A percentile compares a stretch with the other conserved stretches of the same genome.
Evolutionary conservation across 2,329 filamentous ascomycete species (phyloP).

Genomic region (Fusarium fujikuroi): DNA sequence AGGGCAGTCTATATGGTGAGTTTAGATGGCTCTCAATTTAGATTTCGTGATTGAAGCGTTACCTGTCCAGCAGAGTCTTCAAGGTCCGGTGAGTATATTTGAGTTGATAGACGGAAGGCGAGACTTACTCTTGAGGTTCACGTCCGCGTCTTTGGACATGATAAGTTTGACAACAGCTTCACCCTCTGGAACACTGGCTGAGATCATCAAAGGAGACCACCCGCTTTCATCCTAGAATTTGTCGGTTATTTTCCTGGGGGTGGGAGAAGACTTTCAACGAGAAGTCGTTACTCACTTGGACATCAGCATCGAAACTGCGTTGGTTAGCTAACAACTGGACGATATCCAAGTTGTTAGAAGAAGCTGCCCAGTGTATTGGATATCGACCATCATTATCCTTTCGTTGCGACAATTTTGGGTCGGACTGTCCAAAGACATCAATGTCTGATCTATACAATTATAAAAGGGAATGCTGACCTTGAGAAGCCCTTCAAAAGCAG

Average conservation of each 20-base stretch:
- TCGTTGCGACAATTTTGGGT: constrained; percentile 77
- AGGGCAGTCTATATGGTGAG: constrained; percentile 74
- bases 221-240: constrained; percentile 74
- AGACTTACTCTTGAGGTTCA: constrained; percentile 74
- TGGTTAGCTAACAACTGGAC: constrained; percentile 76
- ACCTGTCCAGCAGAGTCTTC: constrained; percentile 75
- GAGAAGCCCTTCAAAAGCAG: constrained; percentile 72
- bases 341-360: constrained; percentile 82
- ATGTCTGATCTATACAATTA: neutral
- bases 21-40: neutral
- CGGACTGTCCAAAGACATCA: constrained; percentile 65
- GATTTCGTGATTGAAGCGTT: neutral
- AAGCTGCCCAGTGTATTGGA: constrained; percentile 93
- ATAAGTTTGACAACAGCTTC: constrained; percentile 76
- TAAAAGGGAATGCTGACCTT: constrained; percentile 38
- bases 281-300: constrained; percentile 63
- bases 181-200: constrained; percentile 76
- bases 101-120: neutral
- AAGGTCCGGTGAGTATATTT: neutral
- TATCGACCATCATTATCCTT: constrained; percentile 90
- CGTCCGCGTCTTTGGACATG: constrained; percentile 75
- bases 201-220: constrained; percentile 89
- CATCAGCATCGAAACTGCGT: constrained; percentile 84
- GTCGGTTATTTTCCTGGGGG: neutral
- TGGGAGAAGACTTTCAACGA: neutral